Evolutionary conservation across 2,329 filamentous ascomycete genomes (phyloP), one percentile per base, ranked within the genome.

Genomic region (Incumbomyces delicatus): DNA sequence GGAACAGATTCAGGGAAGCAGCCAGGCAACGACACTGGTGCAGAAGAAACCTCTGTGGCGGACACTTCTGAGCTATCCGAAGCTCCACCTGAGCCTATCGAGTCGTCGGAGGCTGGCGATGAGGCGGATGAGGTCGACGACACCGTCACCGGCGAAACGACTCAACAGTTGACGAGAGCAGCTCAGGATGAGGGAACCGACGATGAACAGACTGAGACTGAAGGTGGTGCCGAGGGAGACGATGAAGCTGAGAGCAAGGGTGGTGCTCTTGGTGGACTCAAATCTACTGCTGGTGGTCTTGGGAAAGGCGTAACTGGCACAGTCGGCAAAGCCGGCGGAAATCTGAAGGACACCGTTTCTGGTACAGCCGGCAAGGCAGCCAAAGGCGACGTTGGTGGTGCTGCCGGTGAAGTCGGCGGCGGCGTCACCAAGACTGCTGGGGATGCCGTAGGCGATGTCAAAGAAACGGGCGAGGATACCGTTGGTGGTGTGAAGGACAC

Each of bases 401-500:
- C 52, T n/a, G 52, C 53, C 11, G 33, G 50, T 36, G 53, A 50
- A 37, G 50, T 50, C 7, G 40, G 64, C 16, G 64, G 70, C 33
- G 61, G 59, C 31, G 51, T 46, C 30, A 55, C 63, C 29, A 53
- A 61, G 6, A 44, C 60, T 6, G 72, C 71, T 49, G 69, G 70
- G 20, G 69, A 73, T 45, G 67, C 69, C 34, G 73, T 68, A 41
- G 36, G 72, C 30, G 69, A 68, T 41, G 70, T 71, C 54, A 60
- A 51, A 32, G 53, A 57, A 12, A 50, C 37, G 3, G 45, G 48
- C 20, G 48, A 55, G 37, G 51, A 44, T 18, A 17, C 41, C 27
- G 48, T 41, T 6, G 48, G 44, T 52, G 33, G 68, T 53, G 32
- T 79, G 78, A 56, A 83, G 78, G 40, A 83, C 66, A 44, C 41